phyloP scores from a whole-genome alignment of 305 asterid genomes.

The Rubia tinctorum region DNA sequence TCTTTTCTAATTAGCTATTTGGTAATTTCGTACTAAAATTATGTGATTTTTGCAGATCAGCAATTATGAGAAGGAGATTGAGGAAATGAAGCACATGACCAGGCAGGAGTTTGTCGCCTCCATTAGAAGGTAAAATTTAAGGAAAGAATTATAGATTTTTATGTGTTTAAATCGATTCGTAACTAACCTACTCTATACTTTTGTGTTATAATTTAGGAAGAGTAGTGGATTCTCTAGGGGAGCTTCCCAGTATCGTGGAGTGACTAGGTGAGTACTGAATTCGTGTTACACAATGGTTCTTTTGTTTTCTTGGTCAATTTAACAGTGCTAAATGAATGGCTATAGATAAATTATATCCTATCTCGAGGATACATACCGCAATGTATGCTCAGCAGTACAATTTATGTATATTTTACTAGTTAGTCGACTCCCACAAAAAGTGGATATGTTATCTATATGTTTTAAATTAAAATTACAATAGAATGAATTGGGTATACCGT shows the following conservation, averaged over 20 bases:
- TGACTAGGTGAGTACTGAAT: slow-evolving; percentile 53
- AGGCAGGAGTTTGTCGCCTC: slow-evolving; percentile 97
- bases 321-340: background rate
- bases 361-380: too few species aligned
- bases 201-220: slow-evolving; percentile 41
- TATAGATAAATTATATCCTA: too few species aligned
- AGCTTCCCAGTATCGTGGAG: slow-evolving; percentile 93
- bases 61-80: slow-evolving; percentile 86
- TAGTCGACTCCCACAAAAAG: too few species aligned
- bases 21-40: background rate
- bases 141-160: background rate
- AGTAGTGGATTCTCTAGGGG: slow-evolving; percentile 94
- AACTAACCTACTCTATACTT: background rate
- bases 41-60: slow-evolving; percentile 42
- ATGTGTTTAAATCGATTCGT: background rate
- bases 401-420: too few species aligned
- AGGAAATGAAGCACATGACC: slow-evolving; percentile 94
- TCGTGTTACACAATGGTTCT: background rate
- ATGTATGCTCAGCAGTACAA: too few species aligned
- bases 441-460: too few species aligned
- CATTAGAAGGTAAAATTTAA: slow-evolving; percentile 55
- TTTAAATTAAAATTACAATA: too few species aligned
- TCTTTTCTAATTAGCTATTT: background rate
- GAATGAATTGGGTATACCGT: too few species aligned
- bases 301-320: background rate